phyloP scores from a whole-genome alignment of 2,329 filamentous ascomycete species.

The Phaeomoniella chlamydospora region DNA sequence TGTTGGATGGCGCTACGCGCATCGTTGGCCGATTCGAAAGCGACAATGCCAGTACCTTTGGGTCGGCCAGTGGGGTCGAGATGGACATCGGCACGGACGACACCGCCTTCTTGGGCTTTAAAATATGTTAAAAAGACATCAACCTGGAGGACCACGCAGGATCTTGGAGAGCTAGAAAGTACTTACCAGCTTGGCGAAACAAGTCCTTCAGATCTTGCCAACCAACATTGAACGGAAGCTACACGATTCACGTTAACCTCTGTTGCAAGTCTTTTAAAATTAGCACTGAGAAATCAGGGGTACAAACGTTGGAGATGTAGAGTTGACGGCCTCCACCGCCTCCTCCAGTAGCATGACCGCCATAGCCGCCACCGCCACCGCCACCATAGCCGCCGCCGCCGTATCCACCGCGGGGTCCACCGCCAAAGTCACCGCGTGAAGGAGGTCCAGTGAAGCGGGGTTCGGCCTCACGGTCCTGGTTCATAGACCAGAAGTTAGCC shows the following conservation, averaged over 20 bases:
- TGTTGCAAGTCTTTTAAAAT: slow-evolving; percentile 15
- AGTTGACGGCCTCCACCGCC: slow-evolving; percentile 70
- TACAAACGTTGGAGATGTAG: slow-evolving; percentile 95
- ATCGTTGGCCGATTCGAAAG: slow-evolving; percentile 89
- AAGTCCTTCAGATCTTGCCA: slow-evolving; percentile 99
- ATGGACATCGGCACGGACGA: slow-evolving; percentile 93
- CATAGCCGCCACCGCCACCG: slow-evolving; percentile 29
- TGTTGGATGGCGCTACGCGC: slow-evolving; percentile 91
- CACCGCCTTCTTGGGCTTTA: slow-evolving; percentile 47
- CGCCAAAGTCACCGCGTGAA: slow-evolving; percentile 47
- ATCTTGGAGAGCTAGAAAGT: slow-evolving; percentile 5
- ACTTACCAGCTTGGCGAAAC: slow-evolving; percentile 92
- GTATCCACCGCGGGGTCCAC: slow-evolving; percentile 24
- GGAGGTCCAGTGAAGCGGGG: slow-evolving; percentile 80
- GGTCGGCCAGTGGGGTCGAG: slow-evolving; percentile 79
- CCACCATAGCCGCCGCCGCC: slow-evolving; percentile 39
- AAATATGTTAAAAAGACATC: too few species aligned
- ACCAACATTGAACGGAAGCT: slow-evolving; percentile 95
- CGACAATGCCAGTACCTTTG: slow-evolving; percentile 93
- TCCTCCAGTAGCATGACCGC: slow-evolving; percentile 31
- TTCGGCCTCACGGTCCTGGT: slow-evolving; percentile 89
- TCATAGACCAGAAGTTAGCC: slow-evolving; percentile 1
- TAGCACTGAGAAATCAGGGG: slow-evolving; percentile 16
- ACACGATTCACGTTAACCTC: slow-evolving; percentile 22
- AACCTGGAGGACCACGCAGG: too few species aligned